These are phyloP conservation scores for Fusarium mexicanum DNA, from an alignment of 2,329 filamentous ascomycete species.

Conservation along the genomic window DNA sequence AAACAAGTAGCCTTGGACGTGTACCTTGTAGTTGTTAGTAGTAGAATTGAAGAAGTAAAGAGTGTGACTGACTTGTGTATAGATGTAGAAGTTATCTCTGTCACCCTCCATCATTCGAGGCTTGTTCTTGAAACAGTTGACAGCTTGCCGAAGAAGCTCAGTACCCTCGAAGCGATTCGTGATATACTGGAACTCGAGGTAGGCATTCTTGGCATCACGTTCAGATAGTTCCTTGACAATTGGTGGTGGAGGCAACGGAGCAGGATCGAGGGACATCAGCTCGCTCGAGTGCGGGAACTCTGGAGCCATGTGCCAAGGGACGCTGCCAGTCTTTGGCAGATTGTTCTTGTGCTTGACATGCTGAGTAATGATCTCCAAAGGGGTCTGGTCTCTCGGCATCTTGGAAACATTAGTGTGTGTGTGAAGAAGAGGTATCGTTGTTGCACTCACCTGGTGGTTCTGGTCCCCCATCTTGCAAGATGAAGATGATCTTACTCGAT, in stretches of 20 bases:
- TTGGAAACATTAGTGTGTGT: slow-evolving; percentile 1
- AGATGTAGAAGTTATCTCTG: slow-evolving; percentile 64
- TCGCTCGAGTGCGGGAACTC: slow-evolving; percentile 42
- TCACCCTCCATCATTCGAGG: slow-evolving; percentile 67
- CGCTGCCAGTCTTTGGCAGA: neutral
- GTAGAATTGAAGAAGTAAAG: neutral
- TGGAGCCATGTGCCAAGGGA: slow-evolving; percentile 24
- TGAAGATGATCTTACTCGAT: neutral
- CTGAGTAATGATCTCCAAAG: slow-evolving; percentile 13
- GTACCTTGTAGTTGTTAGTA: slow-evolving; percentile 60
- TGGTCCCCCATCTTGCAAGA: neutral
- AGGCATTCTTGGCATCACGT: slow-evolving; percentile 56
- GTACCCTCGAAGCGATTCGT: slow-evolving; percentile 80
- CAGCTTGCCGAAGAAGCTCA: slow-evolving; percentile 73
- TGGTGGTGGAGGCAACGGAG: slow-evolving; percentile 18
- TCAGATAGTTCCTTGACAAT: neutral
- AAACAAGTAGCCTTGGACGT: slow-evolving; percentile 72
- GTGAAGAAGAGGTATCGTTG: neutral
- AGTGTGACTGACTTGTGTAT: slow-evolving; percentile 65
- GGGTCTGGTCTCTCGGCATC: neutral
- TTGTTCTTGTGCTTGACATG: slow-evolving; percentile 11
- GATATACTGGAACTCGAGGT: slow-evolving; percentile 78
- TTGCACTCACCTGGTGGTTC: neutral
- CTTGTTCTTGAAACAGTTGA: slow-evolving; percentile 63
- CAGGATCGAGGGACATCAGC: slow-evolving; percentile 29